A percentile compares a stretch with the other conserved stretches of the same genome.
Evolutionary conservation across 2,329 filamentous ascomycete species (phyloP).

Genomic region (Claviceps capensis): DNA sequence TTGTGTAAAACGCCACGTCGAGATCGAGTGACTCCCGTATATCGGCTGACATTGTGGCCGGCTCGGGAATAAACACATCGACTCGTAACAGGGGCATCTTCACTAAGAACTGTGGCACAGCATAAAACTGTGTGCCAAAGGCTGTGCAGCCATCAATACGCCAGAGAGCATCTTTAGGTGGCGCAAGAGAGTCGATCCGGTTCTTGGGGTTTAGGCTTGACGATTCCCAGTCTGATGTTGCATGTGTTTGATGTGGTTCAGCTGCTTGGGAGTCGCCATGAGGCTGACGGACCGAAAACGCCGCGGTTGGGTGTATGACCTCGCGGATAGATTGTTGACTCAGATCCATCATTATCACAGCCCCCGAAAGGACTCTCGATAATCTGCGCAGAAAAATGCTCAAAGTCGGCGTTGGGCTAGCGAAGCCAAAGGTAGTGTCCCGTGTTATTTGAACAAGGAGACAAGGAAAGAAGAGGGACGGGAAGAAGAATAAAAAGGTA

Average conservation of each 20-base stretch:
- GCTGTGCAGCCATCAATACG: slow-evolving; percentile 44
- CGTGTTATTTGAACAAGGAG: not conserved
- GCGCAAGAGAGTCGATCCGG: slow-evolving; percentile 41
- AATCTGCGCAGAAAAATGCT: not conserved
- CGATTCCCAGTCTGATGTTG: slow-evolving; percentile 24
- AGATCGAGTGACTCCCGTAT: slow-evolving; percentile 34
- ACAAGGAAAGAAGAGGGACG: not conserved
- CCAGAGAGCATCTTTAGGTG: slow-evolving; percentile 33
- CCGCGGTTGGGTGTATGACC: slow-evolving; percentile 45
- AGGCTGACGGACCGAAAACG: slow-evolving; percentile 20
- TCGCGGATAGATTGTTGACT: slow-evolving; percentile 37
- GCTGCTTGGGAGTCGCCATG: slow-evolving; percentile 1
- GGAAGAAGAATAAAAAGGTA: not conserved
- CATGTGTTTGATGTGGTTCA: not conserved
- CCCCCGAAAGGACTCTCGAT: not conserved
- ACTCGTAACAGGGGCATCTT: slow-evolving; percentile 36
- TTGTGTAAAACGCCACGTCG: slow-evolving; percentile 40
- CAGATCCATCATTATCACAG: slow-evolving; percentile 34
- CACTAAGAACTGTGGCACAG: slow-evolving; percentile 36
- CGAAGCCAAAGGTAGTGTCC: not conserved
- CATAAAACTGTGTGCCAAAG: slow-evolving; percentile 44
- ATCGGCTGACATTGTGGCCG: slow-evolving; percentile 23
- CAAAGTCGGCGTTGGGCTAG: not conserved
- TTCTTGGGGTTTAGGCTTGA: slow-evolving; percentile 47
- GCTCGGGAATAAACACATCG: slow-evolving; percentile 44